Evolutionary conservation across 2,329 filamentous ascomycete genomes (phyloP).

Genomic region (Colletotrichum theobromicola): DNA sequence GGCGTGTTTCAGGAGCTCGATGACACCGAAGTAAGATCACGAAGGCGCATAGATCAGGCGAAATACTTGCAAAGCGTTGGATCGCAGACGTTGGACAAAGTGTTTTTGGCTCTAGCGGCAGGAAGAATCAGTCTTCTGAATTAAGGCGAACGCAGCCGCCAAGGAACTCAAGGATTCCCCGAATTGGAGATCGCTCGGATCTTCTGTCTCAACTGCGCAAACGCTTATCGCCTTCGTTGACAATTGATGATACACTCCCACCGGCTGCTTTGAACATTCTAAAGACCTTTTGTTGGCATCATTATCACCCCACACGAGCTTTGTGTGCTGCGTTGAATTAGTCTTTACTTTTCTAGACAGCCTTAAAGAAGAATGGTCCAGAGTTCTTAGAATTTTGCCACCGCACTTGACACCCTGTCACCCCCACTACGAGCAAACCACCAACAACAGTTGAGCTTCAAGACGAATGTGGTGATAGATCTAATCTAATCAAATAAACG

Average conservation of each 20-base stretch:
- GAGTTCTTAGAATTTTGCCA: background rate
- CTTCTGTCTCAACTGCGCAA: background rate
- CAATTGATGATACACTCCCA: background rate
- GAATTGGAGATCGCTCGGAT: background rate
- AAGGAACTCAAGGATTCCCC: background rate
- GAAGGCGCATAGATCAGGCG: conserved; percentile 31
- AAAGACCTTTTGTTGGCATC: background rate
- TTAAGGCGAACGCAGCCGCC: background rate
- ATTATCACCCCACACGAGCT: background rate
- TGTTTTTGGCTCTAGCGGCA: conserved; percentile 30
- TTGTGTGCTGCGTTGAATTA: background rate
- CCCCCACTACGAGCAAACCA: background rate
- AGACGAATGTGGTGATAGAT: background rate
- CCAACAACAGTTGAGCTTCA: background rate
- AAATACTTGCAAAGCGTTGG: conserved; percentile 31
- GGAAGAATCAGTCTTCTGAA: conserved; percentile 48
- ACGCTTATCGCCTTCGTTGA: background rate
- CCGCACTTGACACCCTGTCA: background rate
- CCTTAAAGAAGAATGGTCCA: background rate
- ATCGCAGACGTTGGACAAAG: conserved; percentile 24
- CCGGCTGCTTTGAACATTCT: background rate
- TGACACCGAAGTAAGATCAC: conserved; percentile 30
- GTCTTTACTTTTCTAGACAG: background rate
- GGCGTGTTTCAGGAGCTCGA: conserved; percentile 37
- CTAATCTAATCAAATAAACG: background rate